phyloP scores from a whole-genome alignment of 495 filamentous ascomycete species.

The Sabuloglossum arenarium region DNA sequence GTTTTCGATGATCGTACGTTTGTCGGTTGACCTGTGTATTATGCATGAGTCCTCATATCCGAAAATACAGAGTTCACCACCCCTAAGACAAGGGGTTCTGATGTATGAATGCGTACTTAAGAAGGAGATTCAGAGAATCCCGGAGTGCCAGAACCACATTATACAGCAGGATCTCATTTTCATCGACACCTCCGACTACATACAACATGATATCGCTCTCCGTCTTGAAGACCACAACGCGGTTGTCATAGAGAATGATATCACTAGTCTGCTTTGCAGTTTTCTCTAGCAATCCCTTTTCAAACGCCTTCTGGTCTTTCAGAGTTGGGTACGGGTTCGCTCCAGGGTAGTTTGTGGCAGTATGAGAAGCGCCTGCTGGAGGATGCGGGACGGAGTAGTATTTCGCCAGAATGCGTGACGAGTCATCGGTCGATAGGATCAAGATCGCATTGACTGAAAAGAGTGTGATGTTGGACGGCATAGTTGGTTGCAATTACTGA shows the following conservation, averaged over 20 bases:
- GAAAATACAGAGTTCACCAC: not conserved
- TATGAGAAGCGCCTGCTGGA: slow-evolving; percentile 29
- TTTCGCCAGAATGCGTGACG: slow-evolving; percentile 78
- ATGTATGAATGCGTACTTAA: slow-evolving; percentile 45
- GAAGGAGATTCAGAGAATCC: slow-evolving; percentile 73
- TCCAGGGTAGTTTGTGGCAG: slow-evolving; percentile 32
- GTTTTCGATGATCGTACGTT: slow-evolving; percentile 93
- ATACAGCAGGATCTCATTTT: slow-evolving; percentile 94
- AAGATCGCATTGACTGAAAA: slow-evolving; percentile 87
- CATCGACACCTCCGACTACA: slow-evolving; percentile 75
- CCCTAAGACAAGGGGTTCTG: not conserved
- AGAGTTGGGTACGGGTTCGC: slow-evolving; percentile 70
- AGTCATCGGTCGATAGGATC: slow-evolving; percentile 72
- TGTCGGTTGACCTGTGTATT: slow-evolving; percentile 59
- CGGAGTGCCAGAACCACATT: slow-evolving; percentile 75
- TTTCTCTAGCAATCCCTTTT: slow-evolving; percentile 90
- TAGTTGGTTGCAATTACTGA: slow-evolving; percentile 9
- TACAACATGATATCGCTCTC: slow-evolving; percentile 97
- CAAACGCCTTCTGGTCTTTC: slow-evolving; percentile 86
- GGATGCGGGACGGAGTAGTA: slow-evolving; percentile 85
- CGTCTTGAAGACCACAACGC: slow-evolving; percentile 89
- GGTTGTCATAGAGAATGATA: slow-evolving; percentile 90
- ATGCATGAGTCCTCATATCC: slow-evolving; percentile 19
- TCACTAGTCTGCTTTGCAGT: slow-evolving; percentile 88
- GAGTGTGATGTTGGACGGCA: slow-evolving; percentile 50